Evolutionary conservation across 306 rosid genomes (phyloP).

Genomic region (Castanopsis chinensis): DNA sequence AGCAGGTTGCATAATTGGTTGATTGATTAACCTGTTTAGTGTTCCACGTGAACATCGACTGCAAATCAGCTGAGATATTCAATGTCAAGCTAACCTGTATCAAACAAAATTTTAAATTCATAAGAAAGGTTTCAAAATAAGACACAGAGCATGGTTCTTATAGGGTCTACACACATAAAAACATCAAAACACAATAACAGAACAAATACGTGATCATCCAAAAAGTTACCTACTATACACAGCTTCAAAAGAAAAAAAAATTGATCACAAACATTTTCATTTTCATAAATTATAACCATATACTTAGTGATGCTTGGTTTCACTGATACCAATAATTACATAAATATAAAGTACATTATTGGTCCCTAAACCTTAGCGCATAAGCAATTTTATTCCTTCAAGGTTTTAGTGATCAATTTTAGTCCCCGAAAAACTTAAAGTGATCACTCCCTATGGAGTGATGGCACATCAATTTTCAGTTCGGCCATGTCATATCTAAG

Average conservation of each 20-base stretch:
- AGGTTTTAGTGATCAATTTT: no score
- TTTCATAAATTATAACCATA: not conserved
- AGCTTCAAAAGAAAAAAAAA: not conserved
- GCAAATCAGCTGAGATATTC: conserved; percentile 86
- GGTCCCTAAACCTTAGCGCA: no score
- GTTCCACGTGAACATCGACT: conserved; percentile 95
- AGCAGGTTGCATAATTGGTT: not conserved
- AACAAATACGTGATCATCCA: not conserved
- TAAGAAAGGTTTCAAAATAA: not conserved
- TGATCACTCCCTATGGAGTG: no score
- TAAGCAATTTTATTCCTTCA: no score
- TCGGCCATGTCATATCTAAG: no score
- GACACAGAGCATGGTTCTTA: no score
- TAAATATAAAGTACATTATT: no score
- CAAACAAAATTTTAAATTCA: not conserved
- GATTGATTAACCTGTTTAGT: conserved; percentile 79
- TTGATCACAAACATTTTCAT: not conserved
- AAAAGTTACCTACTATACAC: not conserved
- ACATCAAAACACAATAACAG: not conserved
- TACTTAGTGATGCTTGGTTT: not conserved
- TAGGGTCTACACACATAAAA: not conserved
- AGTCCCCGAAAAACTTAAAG: no score
- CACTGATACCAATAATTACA: no score
- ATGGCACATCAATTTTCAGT: no score
- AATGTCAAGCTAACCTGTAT: conserved; percentile 86